phyloP scores from a whole-genome alignment of 1,284 basidiomycete genomes.

The Crucibulum parvulum region DNA sequence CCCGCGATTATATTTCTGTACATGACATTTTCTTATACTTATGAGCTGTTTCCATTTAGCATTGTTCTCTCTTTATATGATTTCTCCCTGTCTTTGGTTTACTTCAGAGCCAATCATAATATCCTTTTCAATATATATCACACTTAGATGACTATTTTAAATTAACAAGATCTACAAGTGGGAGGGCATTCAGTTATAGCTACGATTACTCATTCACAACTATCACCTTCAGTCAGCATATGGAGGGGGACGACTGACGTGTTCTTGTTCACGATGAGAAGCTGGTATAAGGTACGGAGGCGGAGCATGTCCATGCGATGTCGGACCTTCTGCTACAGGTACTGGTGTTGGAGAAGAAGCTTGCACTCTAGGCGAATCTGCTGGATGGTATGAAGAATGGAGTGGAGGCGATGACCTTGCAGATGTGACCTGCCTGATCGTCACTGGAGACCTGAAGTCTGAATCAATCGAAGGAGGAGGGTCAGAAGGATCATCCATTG shows the following conservation, averaged over 20 bases:
- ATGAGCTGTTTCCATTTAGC: conserved; percentile 22
- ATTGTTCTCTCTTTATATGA: conserved; percentile 15
- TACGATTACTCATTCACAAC: no score
- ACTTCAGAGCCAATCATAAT: conserved; percentile 35
- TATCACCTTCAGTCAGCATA: conserved; percentile 51
- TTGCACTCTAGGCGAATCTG: conserved; percentile 20
- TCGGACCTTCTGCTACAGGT: conserved; percentile 33
- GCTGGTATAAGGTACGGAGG: conserved; percentile 69
- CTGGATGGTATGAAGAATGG: conserved; percentile 37
- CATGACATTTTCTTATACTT: conserved; percentile 19
- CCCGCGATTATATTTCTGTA: conserved; percentile 19
- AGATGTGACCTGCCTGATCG: conserved; percentile 46
- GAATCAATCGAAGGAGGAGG: conserved; percentile 85
- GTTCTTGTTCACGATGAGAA: conserved; percentile 48
- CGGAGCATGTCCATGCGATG: conserved; percentile 55
- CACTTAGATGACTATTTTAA: conserved; percentile 15
- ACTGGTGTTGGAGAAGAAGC: conserved; percentile 32
- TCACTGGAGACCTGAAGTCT: conserved; percentile 69
- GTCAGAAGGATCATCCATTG: conserved; percentile 86
- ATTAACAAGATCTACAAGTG: background rate
- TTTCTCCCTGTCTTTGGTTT: conserved; percentile 25
- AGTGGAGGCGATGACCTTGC: conserved; percentile 42
- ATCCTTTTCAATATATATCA: conserved; percentile 33
- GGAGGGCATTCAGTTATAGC: no score
- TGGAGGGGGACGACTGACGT: conserved; percentile 60